Percentiles rank a stretch among this genome's conserved stretches.
Conservation (phyloP, 192 early-diverging fungal genomes). For the Coemansia sp. region DNA sequence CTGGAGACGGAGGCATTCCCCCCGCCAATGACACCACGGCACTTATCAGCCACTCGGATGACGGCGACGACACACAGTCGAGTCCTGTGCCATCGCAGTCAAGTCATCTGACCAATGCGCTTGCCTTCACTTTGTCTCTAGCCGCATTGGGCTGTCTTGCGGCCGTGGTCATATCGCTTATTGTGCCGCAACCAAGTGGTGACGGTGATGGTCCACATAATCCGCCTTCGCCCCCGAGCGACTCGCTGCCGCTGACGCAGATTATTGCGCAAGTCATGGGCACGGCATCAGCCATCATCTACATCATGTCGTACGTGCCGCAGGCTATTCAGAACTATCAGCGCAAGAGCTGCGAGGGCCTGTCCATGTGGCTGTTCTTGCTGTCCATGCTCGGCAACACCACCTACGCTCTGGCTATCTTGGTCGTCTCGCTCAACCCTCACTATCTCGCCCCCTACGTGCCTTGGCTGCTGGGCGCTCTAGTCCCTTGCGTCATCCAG, state of each 20-base stretch:
- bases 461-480: conserved; percentile 75
- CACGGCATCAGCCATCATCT: conserved; percentile 40
- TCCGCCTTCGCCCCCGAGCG: not conserved
- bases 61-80: not conserved
- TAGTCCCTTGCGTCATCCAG: conserved; percentile 75
- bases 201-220: not conserved
- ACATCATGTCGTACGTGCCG: conserved; percentile 68
- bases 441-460: conserved; percentile 68
- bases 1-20: not conserved
- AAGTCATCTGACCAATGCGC: conserved; percentile 17
- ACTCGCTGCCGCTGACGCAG: conserved; percentile 23
- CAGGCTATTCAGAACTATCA: conserved; percentile 80
- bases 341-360: conserved; percentile 74
- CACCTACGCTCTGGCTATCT: conserved; percentile 66
- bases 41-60: conserved; percentile 12
- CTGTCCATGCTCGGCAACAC: conserved; percentile 79
- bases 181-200: not conserved
- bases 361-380: conserved; percentile 79
- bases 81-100: conserved; percentile 17
- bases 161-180: conserved; percentile 31
- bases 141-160: conserved; percentile 29
- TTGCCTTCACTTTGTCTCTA: conserved; percentile 35
- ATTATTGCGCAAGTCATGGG: conserved; percentile 50
- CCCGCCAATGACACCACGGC: not conserved
- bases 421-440: conserved; percentile 70